Evolutionary conservation across 2,329 filamentous ascomycete genomes (phyloP), one percentile per base, ranked within the genome.

Genomic region (Dothistroma septosporum): DNA sequence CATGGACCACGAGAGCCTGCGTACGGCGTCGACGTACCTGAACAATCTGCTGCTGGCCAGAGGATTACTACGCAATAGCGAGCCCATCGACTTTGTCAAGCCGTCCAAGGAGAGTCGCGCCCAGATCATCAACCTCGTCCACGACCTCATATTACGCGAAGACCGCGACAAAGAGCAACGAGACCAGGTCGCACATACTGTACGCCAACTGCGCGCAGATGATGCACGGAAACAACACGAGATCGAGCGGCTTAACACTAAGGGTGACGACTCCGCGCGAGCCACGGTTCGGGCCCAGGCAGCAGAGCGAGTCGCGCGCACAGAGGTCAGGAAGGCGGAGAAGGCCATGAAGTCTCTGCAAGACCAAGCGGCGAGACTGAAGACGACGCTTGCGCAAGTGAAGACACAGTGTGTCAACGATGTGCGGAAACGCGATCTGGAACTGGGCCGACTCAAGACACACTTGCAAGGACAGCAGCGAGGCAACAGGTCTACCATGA

Each of bases 111-210:
- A 83, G 55, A 90, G 89, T 19, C 93, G 94, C 87, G 88, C 89
- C 21, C 85, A 87, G 66, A 87, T 97, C 69, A 96, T 99, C 78
- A 90, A 93, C 72, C 83, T 99, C 24, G 86, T 99, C 53, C 96
- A 99, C 76, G 94, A 99, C 73, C 77, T 99, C 68, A 91, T 99
- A 61, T 75, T 97, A 62, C 85, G 92, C 67, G 86, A 92, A 80
- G 94, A 99, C 89, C 90, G 91, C 73, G 93, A 97, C 76, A 89
- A 92, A 64, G 90, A 94, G 65, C 89, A 95, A 74, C 88, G 91
- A 69, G 93, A 97, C 75, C 87, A 86, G 33, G 82, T 96, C 21
- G 91, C 91, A 3, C 84, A 85, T 14, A 91, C 90, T 4, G 84
- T 97, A 58, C 89, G 90, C 60, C 85, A 82, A 24, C 77, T 96